These are phyloP conservation scores for Sonneratia caseolaris DNA, from an alignment of 345 rosid species.

Conservation along the genomic window DNA sequence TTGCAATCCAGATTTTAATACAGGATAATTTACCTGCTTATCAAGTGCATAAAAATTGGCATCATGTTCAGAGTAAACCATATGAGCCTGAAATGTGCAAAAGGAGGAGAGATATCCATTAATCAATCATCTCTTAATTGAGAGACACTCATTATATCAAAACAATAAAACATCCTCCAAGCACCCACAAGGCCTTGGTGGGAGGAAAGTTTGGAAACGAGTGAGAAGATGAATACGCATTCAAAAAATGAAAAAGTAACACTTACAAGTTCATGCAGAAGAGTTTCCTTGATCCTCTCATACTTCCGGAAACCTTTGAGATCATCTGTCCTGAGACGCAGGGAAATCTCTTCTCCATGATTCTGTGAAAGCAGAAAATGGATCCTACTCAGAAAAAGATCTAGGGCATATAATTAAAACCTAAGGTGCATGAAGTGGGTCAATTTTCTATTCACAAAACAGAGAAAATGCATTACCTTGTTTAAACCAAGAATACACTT, in stretches of 20 bases:
- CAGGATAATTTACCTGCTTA: conserved; percentile 47
- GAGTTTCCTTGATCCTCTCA: conserved; percentile 78
- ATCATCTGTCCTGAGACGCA: conserved; percentile 95
- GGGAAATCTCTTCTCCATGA: conserved; percentile 90
- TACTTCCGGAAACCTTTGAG: conserved; percentile 96
- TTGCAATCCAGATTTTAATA: neutral
- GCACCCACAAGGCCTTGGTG: neutral
- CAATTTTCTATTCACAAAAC: neutral
- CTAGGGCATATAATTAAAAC: neutral
- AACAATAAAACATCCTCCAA: neutral
- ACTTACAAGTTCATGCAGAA: conserved; percentile 88
- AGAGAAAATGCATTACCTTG: conserved; percentile 35
- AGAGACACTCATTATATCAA: conserved; percentile 2
- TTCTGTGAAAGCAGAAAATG: conserved; percentile 38
- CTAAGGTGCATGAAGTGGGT: neutral
- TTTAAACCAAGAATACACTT: conserved; percentile 79
- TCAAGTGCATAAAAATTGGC: conserved; percentile 71
- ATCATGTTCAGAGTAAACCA: conserved; percentile 88
- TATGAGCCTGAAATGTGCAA: conserved; percentile 68
- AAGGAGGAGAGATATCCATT: conserved; percentile 5
- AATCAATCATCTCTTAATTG: neutral
- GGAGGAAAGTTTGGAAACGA: conserved; percentile 1
- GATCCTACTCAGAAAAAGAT: conserved; percentile 2
- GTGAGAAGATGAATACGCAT: neutral
- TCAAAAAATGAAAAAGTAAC: neutral